Base-by-base conservation (phyloP, 2,329 filamentous ascomycete species). In the Coleophoma cylindrospora region DNA sequence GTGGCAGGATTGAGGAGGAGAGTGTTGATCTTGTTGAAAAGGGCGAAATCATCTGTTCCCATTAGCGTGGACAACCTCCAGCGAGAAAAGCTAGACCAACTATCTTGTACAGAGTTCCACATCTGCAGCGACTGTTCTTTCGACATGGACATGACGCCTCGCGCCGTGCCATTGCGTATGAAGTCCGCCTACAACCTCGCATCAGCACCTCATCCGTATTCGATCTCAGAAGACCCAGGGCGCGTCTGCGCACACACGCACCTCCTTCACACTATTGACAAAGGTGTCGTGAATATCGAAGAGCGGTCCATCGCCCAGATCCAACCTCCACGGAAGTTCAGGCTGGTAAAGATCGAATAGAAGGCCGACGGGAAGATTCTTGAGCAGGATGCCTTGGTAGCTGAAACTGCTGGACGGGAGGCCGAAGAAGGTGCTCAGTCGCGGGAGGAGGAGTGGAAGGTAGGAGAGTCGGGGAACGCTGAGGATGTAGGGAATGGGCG, bases 1-100 rank as follows among this genome's bases (percentile, higher is more conserved):
- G 82, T 80, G 1, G 89, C 83, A 3, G 86, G 80, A 61, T 88
- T 87, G 54, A 97, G 79, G 3, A 96, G 79, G 55, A 84, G 86
- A 54, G 76, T 80, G 64, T 91, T 86, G 60, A 97, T 83, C 51
- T 80, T 81, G 62, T 81, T 79, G 70, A 88, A 97, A 38, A 84
- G 74, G 9, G 73, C 58, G 59, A 88, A 83, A 68, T 96, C 83
- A 61, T 95, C 84, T 88, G 52, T 37, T 2, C 17, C 21, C 17
- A 40, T 47, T 49, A 49, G 33, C 38, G 44, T 27, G 6, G 19
- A 19, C 9, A 27, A 5, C 27, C 9, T 10, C 27, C 27, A 27
- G 27, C 27, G 2, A 47, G 15, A 13, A 36, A 33, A 14, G 34
- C n/a, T 13, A n/a, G 19, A 64, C 74, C 49, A 67, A 82, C 80